Evolutionary conservation across 169 alveolate genomes (phyloP), one percentile per base, ranked within the genome.

Genomic region (Eimeria maxima): DNA sequence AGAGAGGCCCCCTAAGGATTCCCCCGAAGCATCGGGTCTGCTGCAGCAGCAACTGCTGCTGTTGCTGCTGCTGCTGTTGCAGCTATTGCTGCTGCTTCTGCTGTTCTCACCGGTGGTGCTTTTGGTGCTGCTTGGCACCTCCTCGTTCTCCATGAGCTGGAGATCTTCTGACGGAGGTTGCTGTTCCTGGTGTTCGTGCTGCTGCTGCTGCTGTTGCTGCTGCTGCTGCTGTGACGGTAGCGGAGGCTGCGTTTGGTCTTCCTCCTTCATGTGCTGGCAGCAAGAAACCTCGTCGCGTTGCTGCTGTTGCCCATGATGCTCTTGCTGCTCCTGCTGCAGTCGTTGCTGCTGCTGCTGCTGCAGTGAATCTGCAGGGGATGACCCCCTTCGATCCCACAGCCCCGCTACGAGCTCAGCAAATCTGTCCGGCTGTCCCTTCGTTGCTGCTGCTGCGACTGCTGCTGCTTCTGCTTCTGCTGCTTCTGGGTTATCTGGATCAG

Each of bases 201-300:
- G 60, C 60, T 53, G 60, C 84, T 73, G 84, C 84, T 65, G 74
- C 74, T 65, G 74, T 57, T 57, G 69, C 27, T 22, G 69, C 27
- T 4, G 84, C 84, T 73, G 55, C 50, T 73, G 55, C 84, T 73
- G 84, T 42, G 22, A 47, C 50, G 27, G 55, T 29, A n/a, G 22
- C 4, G 27, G 22, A 44, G 27, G 84, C 84, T 29, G 44, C 50
- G 27, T 20, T 29, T n/a, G 55, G 55, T 18, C 3, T 20, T n/a
- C 55, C 84, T n/a, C 55, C 47, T n/a, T 38, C 42, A n/a, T 44
- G 50, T 73, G 55, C 84, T 0, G 60, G 20, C 60, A 7, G 60
- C 38, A 13, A 24, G 71, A 20, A 13, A 0, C 78, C 38, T 29
- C 38, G 29, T 67, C 60, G 60, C 60, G 60, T 53, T 53, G 60